Evolutionary conservation across 2,329 filamentous ascomycete genomes (phyloP), one percentile per base, ranked within the genome.

Genomic region (Beauveria varroae): DNA sequence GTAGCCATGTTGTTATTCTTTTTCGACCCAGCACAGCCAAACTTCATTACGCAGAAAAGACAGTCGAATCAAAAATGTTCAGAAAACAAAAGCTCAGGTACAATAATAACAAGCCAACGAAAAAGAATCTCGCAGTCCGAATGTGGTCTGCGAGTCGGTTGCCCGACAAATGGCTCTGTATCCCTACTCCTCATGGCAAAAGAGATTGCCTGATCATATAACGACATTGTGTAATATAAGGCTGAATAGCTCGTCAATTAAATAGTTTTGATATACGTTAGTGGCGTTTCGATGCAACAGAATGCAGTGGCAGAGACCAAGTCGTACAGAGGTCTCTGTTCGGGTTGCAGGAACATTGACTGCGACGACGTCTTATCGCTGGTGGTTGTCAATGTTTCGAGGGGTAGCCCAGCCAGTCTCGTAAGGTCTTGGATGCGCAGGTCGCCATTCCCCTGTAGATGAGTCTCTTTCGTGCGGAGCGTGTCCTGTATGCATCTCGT

Each of bases 381-480:
- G 51, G 18, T 55, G 58, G 24, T 16, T 40, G 40, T 57, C 61
- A 14, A 58, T 5, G n/a, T 55, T 47, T 41, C 61, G 40, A 30
- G 55, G 50, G 6, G 73, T 75, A 60, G 74, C 74, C 73, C 74
- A 76, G 4, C 73, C 73, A 10, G 68, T 74, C 62, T 75, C 73
- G 28, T 68, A 67, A 9, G 67, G 66, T 51, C 71, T 65, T 9
- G 70, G 67, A 53, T 74, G 72, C 37, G 68, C 67, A 12, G 68
- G 66, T 40, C 72, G 63, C 73, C 74, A 75, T 53, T 75, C 73
- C 6, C 73, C 73, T 12, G 73, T 74, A 44, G 68, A 68, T 20
- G 68, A 67, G 59, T 75, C 72, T 52, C 73, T 72, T 63, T 75
- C 74, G 47, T 73, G 71, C 16, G 66, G 49, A n/a, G 43, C 65